A percentile compares a stretch with the other conserved stretches of the same genome.
phyloP scores from a whole-genome alignment of 306 rosid species.

The Fagus crenata region DNA sequence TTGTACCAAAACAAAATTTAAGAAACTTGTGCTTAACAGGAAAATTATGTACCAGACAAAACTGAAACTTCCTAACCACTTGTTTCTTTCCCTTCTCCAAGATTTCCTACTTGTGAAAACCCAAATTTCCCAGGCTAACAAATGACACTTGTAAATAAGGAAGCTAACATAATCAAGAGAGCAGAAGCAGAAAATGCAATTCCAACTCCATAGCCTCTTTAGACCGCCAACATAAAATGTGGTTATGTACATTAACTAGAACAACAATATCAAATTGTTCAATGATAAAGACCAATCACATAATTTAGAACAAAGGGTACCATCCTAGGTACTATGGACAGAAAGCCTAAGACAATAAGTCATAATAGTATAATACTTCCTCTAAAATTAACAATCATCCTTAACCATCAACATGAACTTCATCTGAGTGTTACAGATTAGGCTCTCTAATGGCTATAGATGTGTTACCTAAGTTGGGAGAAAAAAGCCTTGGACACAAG shows the following conservation, averaged over 20 bases:
- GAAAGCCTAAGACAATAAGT: background rate
- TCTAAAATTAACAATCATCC: background rate
- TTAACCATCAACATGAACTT: background rate
- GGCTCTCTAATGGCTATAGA: background rate
- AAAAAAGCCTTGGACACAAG: background rate
- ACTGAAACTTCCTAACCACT: background rate
- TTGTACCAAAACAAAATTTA: background rate
- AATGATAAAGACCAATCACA: conserved; percentile 8
- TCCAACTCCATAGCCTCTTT: background rate
- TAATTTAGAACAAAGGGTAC: conserved; percentile 1
- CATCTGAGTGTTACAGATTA: background rate
- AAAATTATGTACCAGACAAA: conserved; percentile 3
- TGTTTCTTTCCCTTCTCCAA: background rate
- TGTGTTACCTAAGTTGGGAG: background rate
- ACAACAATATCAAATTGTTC: background rate
- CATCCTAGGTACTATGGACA: background rate
- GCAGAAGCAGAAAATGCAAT: background rate
- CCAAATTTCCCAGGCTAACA: background rate
- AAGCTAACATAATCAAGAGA: background rate
- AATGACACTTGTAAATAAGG: background rate
- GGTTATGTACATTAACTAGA: background rate
- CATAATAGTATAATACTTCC: background rate
- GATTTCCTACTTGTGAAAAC: background rate
- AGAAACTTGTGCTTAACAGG: conserved; percentile 18
- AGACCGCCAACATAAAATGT: background rate